Base-by-base conservation (phyloP, 768 basidiomycete species). In the Leccinum longicurvipes region DNA sequence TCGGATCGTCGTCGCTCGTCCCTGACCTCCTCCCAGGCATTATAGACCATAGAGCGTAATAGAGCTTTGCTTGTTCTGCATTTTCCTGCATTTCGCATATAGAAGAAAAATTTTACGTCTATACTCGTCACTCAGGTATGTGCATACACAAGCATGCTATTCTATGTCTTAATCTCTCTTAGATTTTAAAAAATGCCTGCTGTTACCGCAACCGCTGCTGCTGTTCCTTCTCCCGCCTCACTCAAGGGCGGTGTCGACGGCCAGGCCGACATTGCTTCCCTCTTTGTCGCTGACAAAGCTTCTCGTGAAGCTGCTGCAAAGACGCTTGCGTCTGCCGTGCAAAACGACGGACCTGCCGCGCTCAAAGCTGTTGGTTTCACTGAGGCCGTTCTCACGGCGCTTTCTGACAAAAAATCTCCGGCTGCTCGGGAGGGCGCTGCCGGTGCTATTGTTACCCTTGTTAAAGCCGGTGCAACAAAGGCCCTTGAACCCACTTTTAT, bases 381-480 rank as follows among this genome's bases (percentile, higher is more conserved):
- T 34, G 86, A 86, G 53, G 88, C 91, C 64, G 73, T 84, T 60
- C 66, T 91, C 73, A 91, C 89, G 79, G 93, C 92, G 51, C 85
- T 97, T 60, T 79, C 79, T 74, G 93, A 97, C 85, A 98, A 98
- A 84, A 97, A 95, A 79, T 91, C 89, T 17, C 87, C 93, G 51
- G 89, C 87, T 59, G 83, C 89, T 60, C 93, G 95, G 70, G 91
- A 98, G 75, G 91, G 87, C 64, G 94, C 93, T 52, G 88, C 87
- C 50, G 75, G 79, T 69, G 83, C 88, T 70, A 75, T 97, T 67
- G 72, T 76, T 50, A 76, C 79, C 42, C 76, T 97, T 63, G 78
- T 83, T 62, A 80, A 81, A 69, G 78, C 83, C 56, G 90, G 88
- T 62, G 88, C 87, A 47, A 76, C 85, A 62, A 86, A 82, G 66